Evolutionary conservation across 257 asterid genomes (phyloP), one percentile per base, ranked within the genome.

Genomic region (Fraxinus pennsylvanica): DNA sequence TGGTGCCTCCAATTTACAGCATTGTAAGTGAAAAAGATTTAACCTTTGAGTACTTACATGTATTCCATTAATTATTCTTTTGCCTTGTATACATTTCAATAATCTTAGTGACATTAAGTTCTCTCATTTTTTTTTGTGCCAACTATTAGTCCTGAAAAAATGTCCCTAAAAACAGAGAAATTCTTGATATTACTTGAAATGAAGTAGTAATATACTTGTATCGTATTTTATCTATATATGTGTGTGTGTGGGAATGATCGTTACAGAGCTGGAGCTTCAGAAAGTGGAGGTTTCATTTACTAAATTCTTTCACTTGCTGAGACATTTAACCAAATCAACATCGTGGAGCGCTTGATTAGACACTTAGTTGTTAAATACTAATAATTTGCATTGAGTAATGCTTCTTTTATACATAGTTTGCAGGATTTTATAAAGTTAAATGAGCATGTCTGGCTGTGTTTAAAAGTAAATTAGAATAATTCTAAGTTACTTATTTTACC

Each of bases 1-100:
- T 15, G 61, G 83, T 91, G 70, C 97, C 97, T 82, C 98, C 97
- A 76, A 90, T 94, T 79, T 92, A 94, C 84, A 91, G 97, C 87
- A 91, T 94, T 66, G 98, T 94, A 85, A 94, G 98, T 80, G 63
- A 65, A 12, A 36, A 45, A 13, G 19, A 6, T 68, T 38, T 68
- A 17, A 32, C 68, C 36, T 80, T 10, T 36, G 21, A 50, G 35
- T 30, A 63, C 15, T 63, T 63, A 29, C 69, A 63, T 63, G 6
- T 63, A 59, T 59, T 59, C 67, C 67, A 21, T 54, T 54, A n/a
- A 10, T 57, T 6, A 59, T 59, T 22, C 7, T 3, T 63, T 27
- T 63, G 15, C 69, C 19, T 63, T 25, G 35, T 63, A 14, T 63
- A 12, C 35, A 63, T 63, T 63, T 27, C 19, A 61, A 25, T 21